Evolutionary conservation across 495 filamentous ascomycete genomes (phyloP).

Genomic region (Rhizodiscina lignyota): DNA sequence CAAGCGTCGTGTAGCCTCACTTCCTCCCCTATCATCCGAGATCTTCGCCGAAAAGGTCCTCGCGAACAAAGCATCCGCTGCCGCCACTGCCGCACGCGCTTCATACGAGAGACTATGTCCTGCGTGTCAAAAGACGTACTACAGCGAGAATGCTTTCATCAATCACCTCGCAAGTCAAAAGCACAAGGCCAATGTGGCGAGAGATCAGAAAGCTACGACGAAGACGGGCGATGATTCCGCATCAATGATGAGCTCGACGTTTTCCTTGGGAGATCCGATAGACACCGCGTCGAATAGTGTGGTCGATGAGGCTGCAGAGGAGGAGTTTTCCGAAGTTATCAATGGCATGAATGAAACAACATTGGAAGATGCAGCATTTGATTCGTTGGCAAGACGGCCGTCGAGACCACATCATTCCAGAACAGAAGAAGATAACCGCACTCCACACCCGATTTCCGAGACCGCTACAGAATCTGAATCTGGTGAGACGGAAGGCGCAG

Average conservation of each 20-base stretch:
- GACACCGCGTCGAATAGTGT: conserved; percentile 23
- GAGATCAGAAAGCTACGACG: conserved; percentile 9
- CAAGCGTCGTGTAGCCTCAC: conserved; percentile 80
- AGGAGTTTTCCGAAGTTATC: conserved; percentile 62
- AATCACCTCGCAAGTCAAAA: conserved; percentile 89
- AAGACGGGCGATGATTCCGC: conserved; percentile 43
- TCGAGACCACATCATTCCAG: conserved; percentile 38
- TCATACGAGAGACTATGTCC: conserved; percentile 72
- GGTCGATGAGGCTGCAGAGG: conserved; percentile 48
- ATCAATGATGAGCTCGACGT: conserved; percentile 81
- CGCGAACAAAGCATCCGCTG: conserved; percentile 71
- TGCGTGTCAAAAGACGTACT: conserved; percentile 82
- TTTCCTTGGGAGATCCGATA: conserved; percentile 74
- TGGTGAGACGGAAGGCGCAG: background rate
- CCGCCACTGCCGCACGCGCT: conserved; percentile 72
- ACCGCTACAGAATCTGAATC: conserved; percentile 2
- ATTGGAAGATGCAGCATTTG: conserved; percentile 34
- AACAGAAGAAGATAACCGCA: conserved; percentile 24
- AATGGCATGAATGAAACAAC: conserved; percentile 58
- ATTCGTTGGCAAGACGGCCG: conserved; percentile 33
- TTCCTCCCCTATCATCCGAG: conserved; percentile 85
- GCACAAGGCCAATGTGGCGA: conserved; percentile 54
- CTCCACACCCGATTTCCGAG: conserved; percentile 22
- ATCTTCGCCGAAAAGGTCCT: conserved; percentile 92
- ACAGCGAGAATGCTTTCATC: conserved; percentile 84